Base-by-base conservation (phyloP, 164 flowering plant genomes). In the Tetrastigma voinierianum region DNA sequence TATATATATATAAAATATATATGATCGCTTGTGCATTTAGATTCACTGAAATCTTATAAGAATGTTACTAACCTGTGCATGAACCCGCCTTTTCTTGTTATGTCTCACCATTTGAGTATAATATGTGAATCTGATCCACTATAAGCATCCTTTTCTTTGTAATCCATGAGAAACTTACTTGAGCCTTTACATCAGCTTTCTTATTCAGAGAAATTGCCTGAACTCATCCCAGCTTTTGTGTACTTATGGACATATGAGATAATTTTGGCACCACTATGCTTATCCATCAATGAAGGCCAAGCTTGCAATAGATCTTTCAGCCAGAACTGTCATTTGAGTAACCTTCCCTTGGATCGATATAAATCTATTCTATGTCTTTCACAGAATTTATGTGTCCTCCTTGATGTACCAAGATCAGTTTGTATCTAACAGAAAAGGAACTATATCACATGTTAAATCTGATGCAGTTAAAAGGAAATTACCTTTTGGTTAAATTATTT, bases 311-410 rank as follows among this genome's bases (percentile, higher is more conserved):
- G 83, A 67, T 58, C 85, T 91, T 73, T 88, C 91, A 18, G 66
- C 70, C 70, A 76, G 78, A 86, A 80, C 83, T 58, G 86, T 78
- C 82, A 89, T 51, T 73, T 88, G 86, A 81, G 75, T 84, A 84
- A 69, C 90, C 84, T 40, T 89, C 96, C 70, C 85, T 83, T 69
- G 85, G n/a, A 78, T 23, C 86, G 86, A 57, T 74, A 85, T 67
- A 93, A 75, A 25, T 96, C 95, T 71, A 84, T 81, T 79, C 90
- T 83, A 66, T 81, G 90, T 67, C 83, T 87, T 81, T 96, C 98
- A 93, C 97, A 48, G 86, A 73, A 74, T 64, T 80, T 66, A 93
- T 73, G n/a, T n/a, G 65, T 96, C 98, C 72, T 93, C 97, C 62
- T 88, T 91, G 62, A 96, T 84, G 70, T 80, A 93, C 67, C 84